These are phyloP conservation scores for Azolla pinnata DNA, from an alignment of 75 land plant species.

Conservation along the genomic window DNA sequence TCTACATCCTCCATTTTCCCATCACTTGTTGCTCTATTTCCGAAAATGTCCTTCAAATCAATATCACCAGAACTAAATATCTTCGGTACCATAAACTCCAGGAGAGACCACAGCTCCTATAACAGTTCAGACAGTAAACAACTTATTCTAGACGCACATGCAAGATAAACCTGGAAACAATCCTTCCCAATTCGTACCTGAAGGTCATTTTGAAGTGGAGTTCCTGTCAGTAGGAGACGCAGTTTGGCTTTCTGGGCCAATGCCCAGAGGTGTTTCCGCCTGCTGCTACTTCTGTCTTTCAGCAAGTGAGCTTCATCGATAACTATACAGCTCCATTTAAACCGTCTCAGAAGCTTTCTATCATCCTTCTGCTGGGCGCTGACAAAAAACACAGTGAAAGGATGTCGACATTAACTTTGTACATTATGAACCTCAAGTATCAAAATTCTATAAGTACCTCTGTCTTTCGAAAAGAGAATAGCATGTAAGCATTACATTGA, in stretches of 20 bases:
- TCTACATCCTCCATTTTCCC: conserved; percentile 60
- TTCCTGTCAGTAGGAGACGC: conserved; percentile 91
- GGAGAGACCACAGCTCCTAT: conserved; percentile 95
- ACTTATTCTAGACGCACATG: no score
- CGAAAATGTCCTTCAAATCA: conserved; percentile 69
- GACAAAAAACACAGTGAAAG: conserved; percentile 8
- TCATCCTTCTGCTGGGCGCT: conserved; percentile 91
- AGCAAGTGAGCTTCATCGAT: conserved; percentile 99
- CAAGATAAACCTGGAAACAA: no score
- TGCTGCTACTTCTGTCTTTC: conserved; percentile 75
- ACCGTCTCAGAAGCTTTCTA: conserved; percentile 72
- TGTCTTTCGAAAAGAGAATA: conserved; percentile 89
- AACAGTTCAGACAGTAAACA: no score
- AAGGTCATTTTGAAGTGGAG: conserved; percentile 92
- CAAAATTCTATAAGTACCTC: conserved; percentile 42
- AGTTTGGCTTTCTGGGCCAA: conserved; percentile 82
- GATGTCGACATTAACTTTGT: no score
- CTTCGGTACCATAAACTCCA: conserved; percentile 97
- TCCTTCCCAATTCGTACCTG: no score
- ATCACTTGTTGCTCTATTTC: conserved; percentile 15
- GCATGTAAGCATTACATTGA: conserved; percentile 77
- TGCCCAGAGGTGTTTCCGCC: conserved; percentile 76
- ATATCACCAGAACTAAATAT: conserved; percentile 78
- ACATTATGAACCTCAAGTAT: no score
- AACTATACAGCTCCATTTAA: conserved; percentile 88